Evolutionary conservation across 805 yeast species (phyloP).

Genomic region (Priceomyces fermenticarens): DNA sequence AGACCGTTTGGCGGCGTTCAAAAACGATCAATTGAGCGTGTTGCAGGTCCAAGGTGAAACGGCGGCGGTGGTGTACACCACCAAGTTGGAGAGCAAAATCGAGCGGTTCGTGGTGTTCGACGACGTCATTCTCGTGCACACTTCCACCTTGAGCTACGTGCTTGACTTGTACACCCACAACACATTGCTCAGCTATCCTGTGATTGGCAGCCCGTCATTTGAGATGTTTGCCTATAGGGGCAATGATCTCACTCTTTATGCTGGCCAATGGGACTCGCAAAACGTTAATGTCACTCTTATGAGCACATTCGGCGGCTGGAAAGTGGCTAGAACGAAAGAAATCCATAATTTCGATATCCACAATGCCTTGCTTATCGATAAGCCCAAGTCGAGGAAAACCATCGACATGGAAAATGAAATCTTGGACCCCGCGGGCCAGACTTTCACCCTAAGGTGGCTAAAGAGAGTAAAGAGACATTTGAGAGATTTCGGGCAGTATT

Average conservation of each 20-base stretch:
- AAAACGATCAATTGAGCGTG: no score
- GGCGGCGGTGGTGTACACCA: no score
- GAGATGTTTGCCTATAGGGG: slow-evolving; percentile 1
- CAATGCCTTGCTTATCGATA: slow-evolving; percentile 20
- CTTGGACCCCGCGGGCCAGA: slow-evolving; percentile 24
- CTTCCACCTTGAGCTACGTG: no score
- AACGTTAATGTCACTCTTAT: slow-evolving; percentile 1
- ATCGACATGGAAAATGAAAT: slow-evolving; percentile 29
- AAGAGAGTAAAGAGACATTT: slow-evolving; percentile 30
- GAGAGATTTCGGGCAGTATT: slow-evolving; percentile 28
- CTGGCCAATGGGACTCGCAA: not conserved
- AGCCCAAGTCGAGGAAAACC: slow-evolving; percentile 25
- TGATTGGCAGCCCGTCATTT: no score
- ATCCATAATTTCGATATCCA: not conserved
- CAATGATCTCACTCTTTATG: slow-evolving; percentile 1
- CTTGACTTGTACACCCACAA: no score
- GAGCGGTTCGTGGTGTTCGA: no score
- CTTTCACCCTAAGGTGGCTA: slow-evolving; percentile 24
- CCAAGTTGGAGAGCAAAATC: no score
- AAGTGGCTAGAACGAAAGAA: not conserved
- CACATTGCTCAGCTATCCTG: no score
- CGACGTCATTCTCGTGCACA: no score
- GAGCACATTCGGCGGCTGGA: not conserved
- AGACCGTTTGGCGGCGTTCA: no score
- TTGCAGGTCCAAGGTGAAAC: no score